Evolutionary conservation across 345 rosid genomes (phyloP).

Genomic region (Pistacia atlantica): DNA sequence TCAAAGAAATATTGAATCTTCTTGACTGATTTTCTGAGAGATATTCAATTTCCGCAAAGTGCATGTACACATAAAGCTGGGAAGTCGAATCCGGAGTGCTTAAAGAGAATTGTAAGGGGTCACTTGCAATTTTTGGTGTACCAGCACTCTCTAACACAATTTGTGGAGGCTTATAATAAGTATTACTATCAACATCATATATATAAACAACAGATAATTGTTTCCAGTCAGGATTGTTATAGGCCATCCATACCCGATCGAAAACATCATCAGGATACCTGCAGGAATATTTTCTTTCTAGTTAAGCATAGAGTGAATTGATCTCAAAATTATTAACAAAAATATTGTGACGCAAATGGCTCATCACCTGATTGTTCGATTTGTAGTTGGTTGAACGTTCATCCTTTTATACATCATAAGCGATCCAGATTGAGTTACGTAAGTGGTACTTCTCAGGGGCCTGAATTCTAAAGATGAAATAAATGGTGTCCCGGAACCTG

Average conservation of each 20-base stretch:
- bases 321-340: neutral
- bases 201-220: conserved; percentile 6
- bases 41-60: conserved; percentile 51
- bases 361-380: conserved; percentile 19
- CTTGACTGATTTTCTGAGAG: conserved; percentile 44
- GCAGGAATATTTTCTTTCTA: neutral
- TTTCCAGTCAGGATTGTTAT: neutral
- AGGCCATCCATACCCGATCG: conserved; percentile 34
- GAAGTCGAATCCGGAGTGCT: conserved; percentile 23
- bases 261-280: conserved; percentile 34
- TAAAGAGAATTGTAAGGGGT: conserved; percentile 33
- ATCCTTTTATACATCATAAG: conserved; percentile 16
- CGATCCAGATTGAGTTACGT: conserved; percentile 21
- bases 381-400: conserved; percentile 25
- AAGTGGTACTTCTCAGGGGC: conserved; percentile 5
- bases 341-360: neutral
- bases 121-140: conserved; percentile 22
- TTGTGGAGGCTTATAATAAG: conserved; percentile 29
- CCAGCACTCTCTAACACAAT: conserved; percentile 42
- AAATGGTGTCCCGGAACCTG: conserved; percentile 42
- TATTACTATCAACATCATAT: conserved; percentile 18
- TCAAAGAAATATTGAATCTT: conserved; percentile 37
- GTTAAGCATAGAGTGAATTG: neutral
- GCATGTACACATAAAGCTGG: conserved; percentile 43
- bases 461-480: conserved; percentile 32